Evolutionary conservation across 495 filamentous ascomycete species (phyloP), one percentile per base, ranked within the genome.

Genomic region (Niebla homalea): DNA sequence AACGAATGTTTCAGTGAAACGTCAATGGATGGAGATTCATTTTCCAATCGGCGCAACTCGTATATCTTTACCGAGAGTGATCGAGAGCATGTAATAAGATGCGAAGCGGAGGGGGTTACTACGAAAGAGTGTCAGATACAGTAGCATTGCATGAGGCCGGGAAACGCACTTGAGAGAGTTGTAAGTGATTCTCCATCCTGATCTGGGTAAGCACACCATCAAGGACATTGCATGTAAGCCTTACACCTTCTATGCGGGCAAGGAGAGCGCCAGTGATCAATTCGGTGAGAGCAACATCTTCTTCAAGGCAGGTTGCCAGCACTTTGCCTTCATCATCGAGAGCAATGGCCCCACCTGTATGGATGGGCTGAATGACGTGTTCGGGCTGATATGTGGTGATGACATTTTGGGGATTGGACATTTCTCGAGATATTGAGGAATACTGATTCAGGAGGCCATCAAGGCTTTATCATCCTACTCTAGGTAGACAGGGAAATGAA

Each of bases 61-160:
- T 89, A 96, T 53, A 94, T 87, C 53, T 84, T 84, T 89, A 96
- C 92, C 16, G 87, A 88, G 57, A 96, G 73, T 2, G 89, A 96
- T 36, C 92, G 81, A 4, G 92, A 97, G 69, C 90, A 96, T 60
- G 87, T 68, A 54, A 95, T 78, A 40, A 95, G 73, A 64, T 94
- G 86, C 11, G 87, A 89, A 14, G 78, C 87, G 37, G 84, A 84
- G 2, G 89, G 88, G 2, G 93, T 89, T 44, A 98, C 82, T 89
- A 58, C 20, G 50, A 10, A 38, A 14, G 2, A 5, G 32, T 53
- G 26, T 57, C 23, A 56, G 59, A 29, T 15, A 18, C 23, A 16
- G 51, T 20, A 8, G 19, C 54, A 44, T 44, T 29, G 38, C 11
- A 16, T 19, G 18, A n/a, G 16, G 45, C 20, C 11, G 43, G 37